A percentile compares a stretch with the other conserved stretches of the same genome.
These are phyloP conservation scores for Pseudonitzschia multiseries DNA, from an alignment of 108 stramenopile species.

Conservation along the genomic window DNA sequence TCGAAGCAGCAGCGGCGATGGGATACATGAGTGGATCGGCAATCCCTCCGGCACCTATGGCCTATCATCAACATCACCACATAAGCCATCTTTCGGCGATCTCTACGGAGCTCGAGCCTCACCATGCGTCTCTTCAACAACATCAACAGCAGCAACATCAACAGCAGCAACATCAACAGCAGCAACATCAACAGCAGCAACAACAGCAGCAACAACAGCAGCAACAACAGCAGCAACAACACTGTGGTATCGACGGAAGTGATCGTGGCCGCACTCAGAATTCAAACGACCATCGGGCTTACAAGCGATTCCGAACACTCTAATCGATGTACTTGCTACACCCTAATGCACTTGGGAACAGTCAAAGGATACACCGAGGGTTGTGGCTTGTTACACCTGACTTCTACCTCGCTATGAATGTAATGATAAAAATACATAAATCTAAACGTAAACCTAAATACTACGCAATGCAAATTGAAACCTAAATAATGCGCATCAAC, in stretches of 20 bases:
- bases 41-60: background rate
- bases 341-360: no score
- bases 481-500: no score
- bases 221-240: background rate
- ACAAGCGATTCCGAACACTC: no score
- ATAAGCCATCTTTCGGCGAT: background rate
- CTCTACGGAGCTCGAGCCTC: background rate
- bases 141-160: background rate
- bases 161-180: background rate
- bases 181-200: background rate
- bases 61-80: no score
- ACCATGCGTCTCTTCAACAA: background rate
- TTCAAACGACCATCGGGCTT: background rate
- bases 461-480: no score
- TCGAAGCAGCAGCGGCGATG: conserved; percentile 2
- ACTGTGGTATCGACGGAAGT: background rate
- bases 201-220: background rate
- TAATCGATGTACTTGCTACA: no score
- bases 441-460: no score
- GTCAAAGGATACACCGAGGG: no score
- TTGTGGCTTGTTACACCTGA: no score
- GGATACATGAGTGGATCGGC: background rate
- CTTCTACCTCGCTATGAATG: no score
- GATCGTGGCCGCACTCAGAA: background rate
- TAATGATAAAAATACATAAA: no score